phyloP scores from a whole-genome alignment of 2,329 filamentous ascomycete species.

The Colletotrichum siamense region DNA sequence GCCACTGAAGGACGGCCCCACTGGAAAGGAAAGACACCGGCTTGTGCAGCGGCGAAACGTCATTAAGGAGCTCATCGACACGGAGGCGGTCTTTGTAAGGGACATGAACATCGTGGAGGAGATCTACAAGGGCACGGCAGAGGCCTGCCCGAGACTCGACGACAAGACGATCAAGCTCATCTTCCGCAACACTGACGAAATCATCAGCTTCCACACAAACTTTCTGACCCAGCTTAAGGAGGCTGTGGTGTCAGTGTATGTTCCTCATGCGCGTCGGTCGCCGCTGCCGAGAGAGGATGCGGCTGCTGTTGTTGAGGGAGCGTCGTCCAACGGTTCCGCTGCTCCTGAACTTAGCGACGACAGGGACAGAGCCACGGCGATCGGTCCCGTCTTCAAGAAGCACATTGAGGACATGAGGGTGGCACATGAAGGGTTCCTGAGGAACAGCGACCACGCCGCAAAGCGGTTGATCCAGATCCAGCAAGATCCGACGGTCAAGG shows the following conservation, averaged over 20 bases:
- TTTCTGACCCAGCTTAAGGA: constrained; percentile 84
- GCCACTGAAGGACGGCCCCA: constrained; percentile 41
- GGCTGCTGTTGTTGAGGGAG: constrained; percentile 39
- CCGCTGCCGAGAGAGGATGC: constrained; percentile 48
- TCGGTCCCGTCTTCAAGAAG: constrained; percentile 59
- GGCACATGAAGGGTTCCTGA: constrained; percentile 66
- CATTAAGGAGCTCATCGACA: constrained; percentile 91
- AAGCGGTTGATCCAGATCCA: constrained; percentile 68
- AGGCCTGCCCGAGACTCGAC: constrained; percentile 80
- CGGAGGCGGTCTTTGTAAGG: constrained; percentile 86
- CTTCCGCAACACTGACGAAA: constrained; percentile 91
- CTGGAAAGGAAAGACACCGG: constrained; percentile 68
- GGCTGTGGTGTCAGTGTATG: constrained; percentile 80
- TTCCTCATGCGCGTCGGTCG: constrained; percentile 59
- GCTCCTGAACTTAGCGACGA: constrained; percentile 51
- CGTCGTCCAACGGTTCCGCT: constrained; percentile 37
- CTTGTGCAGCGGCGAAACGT: constrained; percentile 82
- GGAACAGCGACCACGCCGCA: constrained; percentile 67
- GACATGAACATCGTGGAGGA: constrained; percentile 98
- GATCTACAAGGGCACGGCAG: constrained; percentile 94
- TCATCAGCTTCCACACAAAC: constrained; percentile 82
- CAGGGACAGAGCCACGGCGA: constrained; percentile 56
- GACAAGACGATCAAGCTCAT: constrained; percentile 86
- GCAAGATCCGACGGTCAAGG: constrained; percentile 68
- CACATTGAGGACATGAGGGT: constrained; percentile 67